phyloP scores from a whole-genome alignment of 2,329 filamentous ascomycete species.

The Fusarium heterosporum region DNA sequence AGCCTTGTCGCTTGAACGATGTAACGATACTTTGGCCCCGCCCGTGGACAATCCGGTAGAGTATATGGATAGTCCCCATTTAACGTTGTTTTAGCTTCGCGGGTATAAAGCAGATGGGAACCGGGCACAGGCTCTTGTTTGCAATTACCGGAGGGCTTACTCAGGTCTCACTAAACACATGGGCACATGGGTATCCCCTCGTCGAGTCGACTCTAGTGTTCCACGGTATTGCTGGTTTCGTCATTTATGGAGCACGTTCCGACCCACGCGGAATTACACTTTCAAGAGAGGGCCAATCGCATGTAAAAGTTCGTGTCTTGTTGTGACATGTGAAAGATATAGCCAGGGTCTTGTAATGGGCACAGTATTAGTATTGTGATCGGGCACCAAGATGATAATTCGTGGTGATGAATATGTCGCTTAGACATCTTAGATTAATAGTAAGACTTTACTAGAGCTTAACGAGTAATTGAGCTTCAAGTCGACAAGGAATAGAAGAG shows the following conservation, averaged over 20 bases:
- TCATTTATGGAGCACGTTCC: neutral
- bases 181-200: neutral
- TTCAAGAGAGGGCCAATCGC: neutral
- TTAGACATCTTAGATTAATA: too few relatives aligned
- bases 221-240: neutral
- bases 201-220: slow-evolving; percentile 4
- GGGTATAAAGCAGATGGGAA: neutral
- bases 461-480: too few relatives aligned
- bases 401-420: too few relatives aligned
- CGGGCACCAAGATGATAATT: too few relatives aligned
- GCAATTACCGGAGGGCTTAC: slow-evolving; percentile 1
- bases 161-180: slow-evolving; percentile 12
- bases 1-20: neutral
- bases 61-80: neutral
- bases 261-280: too few relatives aligned
- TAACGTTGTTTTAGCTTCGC: neutral
- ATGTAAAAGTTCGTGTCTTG: neutral
- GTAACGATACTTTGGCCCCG: neutral
- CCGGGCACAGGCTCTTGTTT: neutral
- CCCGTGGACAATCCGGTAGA: neutral
- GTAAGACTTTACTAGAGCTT: too few relatives aligned
- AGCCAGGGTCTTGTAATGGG: too few relatives aligned
- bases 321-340: too few relatives aligned
- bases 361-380: too few relatives aligned
- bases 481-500: too few relatives aligned